Evolutionary conservation across 2,329 filamentous ascomycete genomes (phyloP), one percentile per base, ranked within the genome.

Genomic region (Colletotrichum sp.): DNA sequence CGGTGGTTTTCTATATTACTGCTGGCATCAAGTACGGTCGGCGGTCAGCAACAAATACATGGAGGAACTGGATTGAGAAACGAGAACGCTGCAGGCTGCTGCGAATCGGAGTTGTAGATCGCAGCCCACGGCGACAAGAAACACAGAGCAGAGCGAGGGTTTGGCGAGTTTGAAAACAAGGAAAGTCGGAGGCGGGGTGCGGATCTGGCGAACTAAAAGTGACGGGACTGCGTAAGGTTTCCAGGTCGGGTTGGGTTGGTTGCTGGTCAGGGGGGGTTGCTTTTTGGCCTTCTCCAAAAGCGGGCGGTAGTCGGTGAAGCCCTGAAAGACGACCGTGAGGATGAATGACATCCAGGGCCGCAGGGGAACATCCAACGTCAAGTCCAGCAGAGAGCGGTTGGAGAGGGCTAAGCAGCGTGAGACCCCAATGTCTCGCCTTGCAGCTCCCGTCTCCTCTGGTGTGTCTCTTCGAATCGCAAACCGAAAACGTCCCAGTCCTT

Each of bases 1-100:
- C 77, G 74, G 77, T 76, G 76, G 76, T 66, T 76, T 77, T 84
- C 81, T 85, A 83, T 84, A 83, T 81, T 78, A 76, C 77, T 77
- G 65, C 24, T 73, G 78, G 76, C 68, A 72, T 62, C 58, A 73
- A 66, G 69, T 62, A 69, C 72, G 64, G 64, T 55, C 51, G 38
- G 47, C 57, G 71, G 67, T 75, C 72, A 75, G 74, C 72, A 21
- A 69, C 38, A 62, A 34, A 72, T 55, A 59, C 61, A 69, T 61
- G 54, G 16, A 57, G 31, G 13, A 34, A n/a, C 54, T 27, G 33
- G 33, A 47, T 12, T 13, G 16, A 63, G 21, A 43, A 61, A 16
- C 5, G 43, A 43, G 51, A 55, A 54, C 24, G 43, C 18, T 15
- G 12, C 54, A 51, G 57, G 34, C 59, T n/a, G 18, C 27, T 57